Conservation (phyloP, 192 early-diverging fungal genomes). For the Linnemannia exigua region DNA sequence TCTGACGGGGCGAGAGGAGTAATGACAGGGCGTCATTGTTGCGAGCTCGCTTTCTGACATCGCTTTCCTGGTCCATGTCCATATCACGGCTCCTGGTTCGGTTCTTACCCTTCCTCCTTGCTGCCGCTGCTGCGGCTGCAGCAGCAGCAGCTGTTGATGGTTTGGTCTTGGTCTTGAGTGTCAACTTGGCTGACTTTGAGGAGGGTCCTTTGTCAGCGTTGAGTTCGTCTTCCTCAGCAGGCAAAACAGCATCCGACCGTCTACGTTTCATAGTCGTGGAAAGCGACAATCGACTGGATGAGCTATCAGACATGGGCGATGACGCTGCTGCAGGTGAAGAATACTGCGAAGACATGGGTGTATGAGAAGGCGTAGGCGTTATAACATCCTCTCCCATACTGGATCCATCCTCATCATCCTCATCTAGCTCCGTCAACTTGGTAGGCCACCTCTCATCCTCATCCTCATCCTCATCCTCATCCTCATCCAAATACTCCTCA, state of each 20-base stretch:
- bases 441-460: background rate
- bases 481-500: background rate
- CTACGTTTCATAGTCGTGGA: constrained; percentile 10
- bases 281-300: background rate
- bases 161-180: background rate
- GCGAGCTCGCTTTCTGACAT: constrained; percentile 34
- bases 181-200: background rate
- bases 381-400: background rate
- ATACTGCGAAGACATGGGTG: background rate
- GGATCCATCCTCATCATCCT: background rate
- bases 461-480: background rate
- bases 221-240: background rate
- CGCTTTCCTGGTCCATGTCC: background rate
- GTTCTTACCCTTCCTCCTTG: background rate
- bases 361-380: background rate
- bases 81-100: background rate
- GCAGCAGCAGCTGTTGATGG: background rate
- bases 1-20: constrained; percentile 34
- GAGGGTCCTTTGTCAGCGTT: background rate
- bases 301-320: background rate
- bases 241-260: background rate
- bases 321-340: background rate
- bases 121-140: background rate
- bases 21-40: constrained; percentile 49
- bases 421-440: background rate